Evolutionary conservation across 768 basidiomycete genomes (phyloP).

Genomic region (Termitomyces sp.): DNA sequence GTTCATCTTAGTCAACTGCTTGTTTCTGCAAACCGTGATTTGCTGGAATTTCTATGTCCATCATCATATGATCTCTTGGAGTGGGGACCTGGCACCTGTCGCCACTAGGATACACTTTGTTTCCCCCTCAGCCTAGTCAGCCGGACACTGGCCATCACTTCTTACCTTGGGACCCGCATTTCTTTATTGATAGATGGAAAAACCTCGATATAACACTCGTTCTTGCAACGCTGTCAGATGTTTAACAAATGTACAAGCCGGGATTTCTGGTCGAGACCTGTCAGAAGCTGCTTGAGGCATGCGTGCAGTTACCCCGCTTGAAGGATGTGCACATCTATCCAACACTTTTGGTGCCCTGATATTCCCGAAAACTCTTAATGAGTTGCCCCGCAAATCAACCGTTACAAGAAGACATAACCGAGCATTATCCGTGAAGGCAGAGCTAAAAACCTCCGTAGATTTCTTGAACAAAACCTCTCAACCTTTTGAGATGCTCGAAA

Average conservation of each 20-base stretch:
- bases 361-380: background rate
- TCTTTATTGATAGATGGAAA: background rate
- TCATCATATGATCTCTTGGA: too few relatives aligned
- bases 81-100: too few relatives aligned
- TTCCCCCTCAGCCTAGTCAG: background rate
- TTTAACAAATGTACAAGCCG: background rate
- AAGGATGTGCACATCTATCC: background rate
- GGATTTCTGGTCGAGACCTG: background rate
- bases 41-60: too few relatives aligned
- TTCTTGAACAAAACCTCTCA: background rate
- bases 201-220: background rate
- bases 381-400: conserved; percentile 11
- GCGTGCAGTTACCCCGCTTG: background rate
- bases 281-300: background rate
- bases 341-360: background rate
- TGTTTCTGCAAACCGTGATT: too few relatives aligned
- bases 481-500: conserved; percentile 1
- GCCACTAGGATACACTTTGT: background rate
- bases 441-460: background rate
- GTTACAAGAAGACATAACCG: conserved; percentile 2
- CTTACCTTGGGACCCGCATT: background rate
- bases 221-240: background rate
- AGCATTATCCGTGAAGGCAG: conserved; percentile 9
- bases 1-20: too few relatives aligned
- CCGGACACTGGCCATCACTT: background rate